These are phyloP conservation scores for Globisporangium alternatum DNA, from an alignment of 352 stramenopile genomes.

Conservation along the genomic window DNA sequence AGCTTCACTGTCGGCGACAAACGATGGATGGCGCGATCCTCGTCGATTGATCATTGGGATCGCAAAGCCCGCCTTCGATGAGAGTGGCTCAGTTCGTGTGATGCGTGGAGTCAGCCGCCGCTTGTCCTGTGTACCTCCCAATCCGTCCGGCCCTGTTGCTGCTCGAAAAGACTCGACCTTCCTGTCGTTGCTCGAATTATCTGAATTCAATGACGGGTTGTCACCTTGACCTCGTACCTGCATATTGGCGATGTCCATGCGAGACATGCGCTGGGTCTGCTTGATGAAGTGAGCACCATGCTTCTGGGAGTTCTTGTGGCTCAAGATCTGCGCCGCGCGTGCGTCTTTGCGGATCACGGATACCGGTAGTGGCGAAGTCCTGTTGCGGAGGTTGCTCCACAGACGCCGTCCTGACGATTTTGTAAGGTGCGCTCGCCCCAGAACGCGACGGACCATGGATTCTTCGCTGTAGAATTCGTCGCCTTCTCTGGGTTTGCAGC, in stretches of 20 bases:
- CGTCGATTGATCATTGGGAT: background rate
- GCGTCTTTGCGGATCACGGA: constrained; percentile 75
- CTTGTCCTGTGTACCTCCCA: background rate
- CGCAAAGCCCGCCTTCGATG: constrained; percentile 1
- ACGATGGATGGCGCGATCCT: constrained; percentile 1
- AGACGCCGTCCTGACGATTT: constrained; percentile 15
- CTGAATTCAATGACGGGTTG: background rate
- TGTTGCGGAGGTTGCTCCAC: constrained; percentile 16
- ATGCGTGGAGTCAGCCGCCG: background rate
- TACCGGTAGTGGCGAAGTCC: constrained; percentile 48
- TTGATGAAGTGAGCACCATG: constrained; percentile 62
- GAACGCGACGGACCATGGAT: constrained; percentile 18
- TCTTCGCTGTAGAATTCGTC: constrained; percentile 10
- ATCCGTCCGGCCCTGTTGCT: background rate
- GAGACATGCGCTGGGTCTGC: constrained; percentile 61
- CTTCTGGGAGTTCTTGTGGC: constrained; percentile 77
- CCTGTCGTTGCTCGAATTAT: background rate
- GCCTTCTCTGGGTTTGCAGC: background rate
- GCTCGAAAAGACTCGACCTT: constrained; percentile 3
- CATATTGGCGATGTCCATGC: constrained; percentile 33
- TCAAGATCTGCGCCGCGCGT: constrained; percentile 49
- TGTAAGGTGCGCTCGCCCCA: constrained; percentile 12
- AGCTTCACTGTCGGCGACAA: background rate
- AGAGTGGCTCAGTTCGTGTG: background rate
- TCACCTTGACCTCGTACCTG: background rate